These are phyloP conservation scores for Tolypocladium ophioglossoides DNA, from an alignment of 2,329 filamentous ascomycete species.

Conservation along the genomic window DNA sequence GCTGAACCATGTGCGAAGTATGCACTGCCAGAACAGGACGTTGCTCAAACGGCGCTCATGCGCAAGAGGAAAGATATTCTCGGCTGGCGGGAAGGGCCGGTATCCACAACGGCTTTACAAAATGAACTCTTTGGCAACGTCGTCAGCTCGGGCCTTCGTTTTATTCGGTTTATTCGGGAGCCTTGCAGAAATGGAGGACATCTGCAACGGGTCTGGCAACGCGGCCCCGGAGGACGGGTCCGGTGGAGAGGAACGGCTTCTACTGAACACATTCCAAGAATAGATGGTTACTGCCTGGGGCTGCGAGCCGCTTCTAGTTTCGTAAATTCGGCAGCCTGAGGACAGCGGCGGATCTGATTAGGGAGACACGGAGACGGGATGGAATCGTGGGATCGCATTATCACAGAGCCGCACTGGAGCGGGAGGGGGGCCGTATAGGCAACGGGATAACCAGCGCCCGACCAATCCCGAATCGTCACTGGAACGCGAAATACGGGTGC, in stretches of 20 bases:
- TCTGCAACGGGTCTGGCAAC: neutral
- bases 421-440: too few species aligned
- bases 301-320: neutral
- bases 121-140: neutral
- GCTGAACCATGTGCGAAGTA: too few species aligned
- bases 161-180: neutral
- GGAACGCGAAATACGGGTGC: slow-evolving; percentile 14
- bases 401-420: too few species aligned
- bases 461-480: neutral
- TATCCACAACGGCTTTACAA: neutral
- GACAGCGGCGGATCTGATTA: neutral
- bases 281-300: neutral
- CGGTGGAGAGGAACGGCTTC: neutral
- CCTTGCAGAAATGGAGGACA: neutral
- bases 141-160: neutral
- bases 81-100: neutral
- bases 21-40: neutral
- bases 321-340: neutral
- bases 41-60: neutral
- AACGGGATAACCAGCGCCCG: too few species aligned
- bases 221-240: neutral
- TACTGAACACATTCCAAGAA: neutral
- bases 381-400: neutral
- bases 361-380: neutral
- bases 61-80: neutral